Percentiles rank a stretch among this genome's conserved stretches.
Conservation (phyloP, 768 basidiomycete genomes). For the Serendipita indica region DNA sequence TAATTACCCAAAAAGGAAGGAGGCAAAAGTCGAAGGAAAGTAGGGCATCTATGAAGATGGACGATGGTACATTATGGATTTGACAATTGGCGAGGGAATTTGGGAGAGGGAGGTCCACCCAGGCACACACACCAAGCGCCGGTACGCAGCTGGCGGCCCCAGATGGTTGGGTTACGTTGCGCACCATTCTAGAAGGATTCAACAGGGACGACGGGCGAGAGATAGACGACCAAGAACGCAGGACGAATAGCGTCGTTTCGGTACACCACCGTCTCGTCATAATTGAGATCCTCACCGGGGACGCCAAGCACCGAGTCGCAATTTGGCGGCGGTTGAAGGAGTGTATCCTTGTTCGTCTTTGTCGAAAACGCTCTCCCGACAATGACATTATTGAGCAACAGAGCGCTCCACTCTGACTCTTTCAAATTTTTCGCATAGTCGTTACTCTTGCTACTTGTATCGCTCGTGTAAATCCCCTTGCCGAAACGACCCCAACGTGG, state of each 20-base stretch:
- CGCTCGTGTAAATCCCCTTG: constrained; percentile 48
- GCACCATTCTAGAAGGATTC: no score
- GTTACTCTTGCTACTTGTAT: constrained; percentile 52
- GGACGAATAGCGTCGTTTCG: constrained; percentile 52
- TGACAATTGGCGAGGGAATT: no score
- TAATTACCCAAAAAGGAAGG: no score
- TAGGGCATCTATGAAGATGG: no score
- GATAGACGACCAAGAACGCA: constrained; percentile 48
- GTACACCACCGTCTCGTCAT: constrained; percentile 56
- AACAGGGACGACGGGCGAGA: no score
- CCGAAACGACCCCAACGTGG: constrained; percentile 29
- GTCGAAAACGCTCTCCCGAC: constrained; percentile 39
- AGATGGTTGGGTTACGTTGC: no score
- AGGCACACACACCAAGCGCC: no score
- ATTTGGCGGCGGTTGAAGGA: neutral
- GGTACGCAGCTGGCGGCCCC: no score
- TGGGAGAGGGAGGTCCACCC: no score
- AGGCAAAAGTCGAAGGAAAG: no score
- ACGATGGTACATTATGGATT: no score
- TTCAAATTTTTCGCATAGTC: constrained; percentile 39
- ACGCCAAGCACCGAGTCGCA: constrained; percentile 31
- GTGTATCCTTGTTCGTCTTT: neutral
- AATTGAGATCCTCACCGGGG: constrained; percentile 51
- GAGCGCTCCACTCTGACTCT: constrained; percentile 27
- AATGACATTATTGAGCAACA: constrained; percentile 49